Evolutionary conservation across 2,329 filamentous ascomycete species (phyloP).

Genomic region (Cladobotryum mycophilum): DNA sequence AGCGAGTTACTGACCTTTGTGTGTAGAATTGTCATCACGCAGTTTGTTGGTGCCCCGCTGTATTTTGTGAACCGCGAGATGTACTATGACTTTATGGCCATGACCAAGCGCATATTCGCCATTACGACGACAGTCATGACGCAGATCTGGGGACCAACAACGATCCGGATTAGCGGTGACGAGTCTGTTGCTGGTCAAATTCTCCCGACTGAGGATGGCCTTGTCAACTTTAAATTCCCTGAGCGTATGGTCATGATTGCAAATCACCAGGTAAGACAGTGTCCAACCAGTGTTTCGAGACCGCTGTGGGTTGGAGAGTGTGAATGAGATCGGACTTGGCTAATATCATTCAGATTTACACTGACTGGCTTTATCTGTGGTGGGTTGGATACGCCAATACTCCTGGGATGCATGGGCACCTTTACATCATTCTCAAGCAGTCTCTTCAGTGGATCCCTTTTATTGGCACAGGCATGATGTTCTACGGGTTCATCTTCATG

Average conservation of each 20-base stretch:
- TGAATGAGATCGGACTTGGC: neutral
- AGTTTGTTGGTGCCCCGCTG: conserved; percentile 68
- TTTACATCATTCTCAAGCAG: conserved; percentile 89
- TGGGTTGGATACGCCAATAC: conserved; percentile 80
- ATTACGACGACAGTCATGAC: conserved; percentile 74
- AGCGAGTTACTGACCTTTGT: conserved; percentile 10
- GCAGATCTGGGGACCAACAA: conserved; percentile 80
- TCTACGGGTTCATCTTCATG: conserved; percentile 87
- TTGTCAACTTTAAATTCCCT: conserved; percentile 72
- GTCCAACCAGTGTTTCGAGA: neutral
- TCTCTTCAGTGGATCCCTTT: conserved; percentile 76
- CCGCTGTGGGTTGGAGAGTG: neutral
- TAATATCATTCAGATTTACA: conserved; percentile 56
- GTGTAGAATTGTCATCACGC: conserved; percentile 58
- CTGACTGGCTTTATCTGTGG: conserved; percentile 90
- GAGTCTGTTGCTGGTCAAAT: conserved; percentile 72
- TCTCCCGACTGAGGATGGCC: conserved; percentile 60
- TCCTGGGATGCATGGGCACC: conserved; percentile 72
- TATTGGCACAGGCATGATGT: conserved; percentile 74
- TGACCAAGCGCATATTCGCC: conserved; percentile 80
- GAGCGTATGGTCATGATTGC: conserved; percentile 78
- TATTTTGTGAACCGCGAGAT: conserved; percentile 70
- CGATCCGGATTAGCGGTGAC: conserved; percentile 77
- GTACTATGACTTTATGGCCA: conserved; percentile 81
- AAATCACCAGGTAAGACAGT: conserved; percentile 64